Percentiles rank a stretch among this genome's conserved stretches.
Conservation (phyloP, 306 rosid genomes). For the Hippophae gyantsensis region DNA sequence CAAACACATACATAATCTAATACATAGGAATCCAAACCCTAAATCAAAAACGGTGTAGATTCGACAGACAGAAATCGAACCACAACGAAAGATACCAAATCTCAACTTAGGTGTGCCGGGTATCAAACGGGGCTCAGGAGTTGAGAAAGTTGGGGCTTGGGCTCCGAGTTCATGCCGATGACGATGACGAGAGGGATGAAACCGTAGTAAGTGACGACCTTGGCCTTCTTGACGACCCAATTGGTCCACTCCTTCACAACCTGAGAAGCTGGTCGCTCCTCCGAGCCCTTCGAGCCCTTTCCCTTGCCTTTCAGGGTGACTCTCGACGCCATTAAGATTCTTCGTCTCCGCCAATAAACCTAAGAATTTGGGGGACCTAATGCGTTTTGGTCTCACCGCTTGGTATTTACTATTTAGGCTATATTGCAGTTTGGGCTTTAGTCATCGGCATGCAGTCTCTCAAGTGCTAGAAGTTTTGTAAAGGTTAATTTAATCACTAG, state of each 20-base stretch:
- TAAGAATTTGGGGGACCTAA: neutral
- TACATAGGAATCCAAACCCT: neutral
- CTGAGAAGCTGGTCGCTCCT: conserved; percentile 34
- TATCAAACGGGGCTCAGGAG: conserved; percentile 84
- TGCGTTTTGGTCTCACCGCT: too few species aligned
- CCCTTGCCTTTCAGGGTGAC: conserved; percentile 69
- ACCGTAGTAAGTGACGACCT: conserved; percentile 79
- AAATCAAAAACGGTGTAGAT: neutral
- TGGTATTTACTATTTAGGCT: too few species aligned
- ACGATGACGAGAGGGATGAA: conserved; percentile 83
- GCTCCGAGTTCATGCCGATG: conserved; percentile 92
- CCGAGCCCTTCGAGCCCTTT: conserved; percentile 33
- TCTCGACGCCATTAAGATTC: conserved; percentile 57
- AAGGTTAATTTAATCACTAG: too few species aligned
- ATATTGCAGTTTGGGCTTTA: too few species aligned
- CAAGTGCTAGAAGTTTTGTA: too few species aligned
- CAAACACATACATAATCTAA: neutral
- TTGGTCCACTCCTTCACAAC: conserved; percentile 70
- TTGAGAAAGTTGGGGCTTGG: conserved; percentile 79
- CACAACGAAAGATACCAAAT: conserved; percentile 1
- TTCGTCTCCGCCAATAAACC: conserved; percentile 2
- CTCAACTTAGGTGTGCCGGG: neutral
- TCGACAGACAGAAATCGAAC: conserved; percentile 1
- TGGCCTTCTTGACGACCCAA: conserved; percentile 67
- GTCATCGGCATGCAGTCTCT: too few species aligned